Evolutionary conservation across 306 rosid genomes (phyloP), one percentile per base, ranked within the genome.

Genomic region (Elaeagnus macrophylla): DNA sequence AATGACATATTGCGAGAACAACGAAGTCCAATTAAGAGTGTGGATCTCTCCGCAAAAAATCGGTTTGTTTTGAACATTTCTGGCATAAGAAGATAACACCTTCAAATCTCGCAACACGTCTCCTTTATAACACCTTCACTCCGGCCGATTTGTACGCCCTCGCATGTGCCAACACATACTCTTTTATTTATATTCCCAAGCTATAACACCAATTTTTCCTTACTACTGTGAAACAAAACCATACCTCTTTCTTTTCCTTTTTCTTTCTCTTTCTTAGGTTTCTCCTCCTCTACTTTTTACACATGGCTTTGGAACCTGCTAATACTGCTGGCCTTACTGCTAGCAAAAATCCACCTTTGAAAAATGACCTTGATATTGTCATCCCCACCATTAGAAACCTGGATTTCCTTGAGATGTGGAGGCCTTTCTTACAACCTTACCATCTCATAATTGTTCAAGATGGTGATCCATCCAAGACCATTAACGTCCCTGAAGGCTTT

Each of bases 391-490:
- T 88, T 50, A 67, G 96, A 62, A 88, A 88, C 71, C 90, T 88
- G 49, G 96, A 88, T 51, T 88, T 88, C 65, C 80, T 84, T 8
- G 94, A 88, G 72, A 88, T 84, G 96, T 84, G 96, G 96, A 71
- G 94, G 66, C 90, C 96, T 0, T 88, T 71, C 62, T 75, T 88
- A 1, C 69, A 84, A 65, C 90, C 90, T 5, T 88, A 88, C 41
- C 94, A 88, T 37, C 68, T 88, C 57, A 88, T 88, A 74, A 88
- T 88, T 54, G 96, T 88, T 39, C 96, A 88, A 43, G 96, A 88
- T 46, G 96, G 96, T 10, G 96, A 88, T 25, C 96, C 96, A 2
- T n/a, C 88, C 7, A 84, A 81, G 75, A 72, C 51, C 49, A 88
- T 88, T 56, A 71, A 77, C 19, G 96, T 88, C 53, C 96, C 96